Conservation (phyloP, 202 grass and related monocot genomes). For the Dendrocalamus latiflorus region DNA sequence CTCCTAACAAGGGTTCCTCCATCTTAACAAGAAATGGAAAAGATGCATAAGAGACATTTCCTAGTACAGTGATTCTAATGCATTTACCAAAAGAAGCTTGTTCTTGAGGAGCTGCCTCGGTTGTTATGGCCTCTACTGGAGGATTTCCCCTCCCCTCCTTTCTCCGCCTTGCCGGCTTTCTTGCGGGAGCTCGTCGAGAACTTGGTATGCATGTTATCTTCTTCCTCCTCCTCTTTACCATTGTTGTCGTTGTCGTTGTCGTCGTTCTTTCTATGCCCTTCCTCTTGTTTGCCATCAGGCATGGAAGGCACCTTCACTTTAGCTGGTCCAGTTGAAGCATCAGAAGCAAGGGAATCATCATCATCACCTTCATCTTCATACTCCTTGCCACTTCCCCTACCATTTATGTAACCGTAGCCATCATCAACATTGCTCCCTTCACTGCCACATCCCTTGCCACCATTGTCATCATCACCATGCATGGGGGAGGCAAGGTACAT, state of each 20-base stretch:
- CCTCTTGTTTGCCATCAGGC: background rate
- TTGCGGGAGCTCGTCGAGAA: conserved; percentile 43
- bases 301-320: conserved; percentile 32
- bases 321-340: conserved; percentile 76
- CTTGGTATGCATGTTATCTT: conserved; percentile 10
- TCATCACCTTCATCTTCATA: conserved; percentile 36
- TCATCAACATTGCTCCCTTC: conserved; percentile 43
- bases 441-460: conserved; percentile 25
- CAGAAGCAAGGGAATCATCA: conserved; percentile 86
- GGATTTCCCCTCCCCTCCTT: conserved; percentile 45
- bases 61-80: conserved; percentile 33
- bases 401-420: conserved; percentile 42
- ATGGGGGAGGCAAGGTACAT: conserved; percentile 83
- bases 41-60: background rate
- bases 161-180: conserved; percentile 52
- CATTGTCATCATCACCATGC: conserved; percentile 34
- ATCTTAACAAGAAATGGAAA: conserved; percentile 9
- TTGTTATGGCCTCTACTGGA: conserved; percentile 43
- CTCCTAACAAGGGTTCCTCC: conserved; percentile 36
- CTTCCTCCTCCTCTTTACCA: background rate
- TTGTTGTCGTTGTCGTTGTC: background rate
- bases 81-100: conserved; percentile 57
- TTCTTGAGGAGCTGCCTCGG: conserved; percentile 51
- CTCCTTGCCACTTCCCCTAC: conserved; percentile 27
- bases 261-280: background rate